These are phyloP conservation scores for Henckelia pumila DNA, from an alignment of 257 asterid species.

Conservation along the genomic window DNA sequence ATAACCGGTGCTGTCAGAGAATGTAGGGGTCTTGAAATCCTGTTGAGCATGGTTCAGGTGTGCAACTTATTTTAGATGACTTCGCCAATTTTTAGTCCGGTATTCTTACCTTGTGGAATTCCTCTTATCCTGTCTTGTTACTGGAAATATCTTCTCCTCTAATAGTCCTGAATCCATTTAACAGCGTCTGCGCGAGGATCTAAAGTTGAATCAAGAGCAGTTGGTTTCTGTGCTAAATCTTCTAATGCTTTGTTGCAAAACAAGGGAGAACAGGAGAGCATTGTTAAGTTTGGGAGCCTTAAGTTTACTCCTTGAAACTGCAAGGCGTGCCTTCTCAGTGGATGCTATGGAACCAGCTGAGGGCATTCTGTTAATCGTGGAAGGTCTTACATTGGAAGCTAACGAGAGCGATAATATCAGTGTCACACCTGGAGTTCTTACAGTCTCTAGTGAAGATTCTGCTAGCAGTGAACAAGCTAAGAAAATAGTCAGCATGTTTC, in stretches of 20 bases:
- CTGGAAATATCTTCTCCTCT: not conserved
- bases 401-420: constrained; percentile 85
- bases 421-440: constrained; percentile 68
- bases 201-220: constrained; percentile 89
- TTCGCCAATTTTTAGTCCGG: constrained; percentile 12
- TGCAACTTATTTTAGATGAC: constrained; percentile 17
- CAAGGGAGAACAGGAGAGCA: constrained; percentile 85
- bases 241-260: constrained; percentile 94
- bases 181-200: constrained; percentile 92
- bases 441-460: constrained; percentile 78
- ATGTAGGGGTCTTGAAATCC: constrained; percentile 92
- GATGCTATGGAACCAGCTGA: constrained; percentile 99
- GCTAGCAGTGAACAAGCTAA: constrained; percentile 96
- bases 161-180: constrained; percentile 26
- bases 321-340: constrained; percentile 92
- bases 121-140: constrained; percentile 18
- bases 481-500: constrained; percentile 92
- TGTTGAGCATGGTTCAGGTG: constrained; percentile 93
- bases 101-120: constrained; percentile 10
- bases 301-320: constrained; percentile 91
- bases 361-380: constrained; percentile 92
- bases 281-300: constrained; percentile 78
- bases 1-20: constrained; percentile 94
- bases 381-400: constrained; percentile 92
- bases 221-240: constrained; percentile 86